Conservation (phyloP, 176 grass and related monocot species). For the Lolium rigidum region DNA sequence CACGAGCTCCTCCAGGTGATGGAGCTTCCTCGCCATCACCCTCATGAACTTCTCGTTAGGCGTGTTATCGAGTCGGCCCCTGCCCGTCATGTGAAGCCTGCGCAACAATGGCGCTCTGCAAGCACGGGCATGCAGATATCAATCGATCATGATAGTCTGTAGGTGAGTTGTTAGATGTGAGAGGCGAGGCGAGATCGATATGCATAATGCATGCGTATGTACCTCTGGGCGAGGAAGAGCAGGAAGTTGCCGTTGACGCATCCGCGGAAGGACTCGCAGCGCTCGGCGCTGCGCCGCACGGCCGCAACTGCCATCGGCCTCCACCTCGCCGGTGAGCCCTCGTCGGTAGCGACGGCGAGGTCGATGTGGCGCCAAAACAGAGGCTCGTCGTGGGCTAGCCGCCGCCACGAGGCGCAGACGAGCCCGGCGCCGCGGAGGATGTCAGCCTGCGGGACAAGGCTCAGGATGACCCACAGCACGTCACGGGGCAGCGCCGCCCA, state of each 20-base stretch:
- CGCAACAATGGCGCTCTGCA: neutral
- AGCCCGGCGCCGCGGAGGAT: neutral
- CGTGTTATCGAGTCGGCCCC: too few relatives aligned
- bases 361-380: neutral
- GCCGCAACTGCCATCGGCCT: neutral
- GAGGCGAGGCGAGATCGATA: neutral
- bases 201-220: neutral
- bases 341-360: neutral
- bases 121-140: too few relatives aligned
- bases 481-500: conserved; percentile 3
- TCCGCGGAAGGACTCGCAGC: neutral
- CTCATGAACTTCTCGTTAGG: neutral
- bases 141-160: too few relatives aligned
- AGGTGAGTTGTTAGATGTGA: neutral
- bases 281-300: neutral
- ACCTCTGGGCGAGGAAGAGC: neutral
- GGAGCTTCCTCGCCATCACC: neutral
- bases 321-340: neutral
- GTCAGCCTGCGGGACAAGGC: conserved; percentile 4
- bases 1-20: neutral
- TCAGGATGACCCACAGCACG: neutral
- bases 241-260: neutral
- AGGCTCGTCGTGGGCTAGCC: neutral
- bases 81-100: neutral
- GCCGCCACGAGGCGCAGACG: neutral